Percentiles rank a stretch among this genome's conserved stretches.
phyloP scores from a whole-genome alignment of 2,329 filamentous ascomycete genomes.

The Pseudocercospora pini-densiflorae region DNA sequence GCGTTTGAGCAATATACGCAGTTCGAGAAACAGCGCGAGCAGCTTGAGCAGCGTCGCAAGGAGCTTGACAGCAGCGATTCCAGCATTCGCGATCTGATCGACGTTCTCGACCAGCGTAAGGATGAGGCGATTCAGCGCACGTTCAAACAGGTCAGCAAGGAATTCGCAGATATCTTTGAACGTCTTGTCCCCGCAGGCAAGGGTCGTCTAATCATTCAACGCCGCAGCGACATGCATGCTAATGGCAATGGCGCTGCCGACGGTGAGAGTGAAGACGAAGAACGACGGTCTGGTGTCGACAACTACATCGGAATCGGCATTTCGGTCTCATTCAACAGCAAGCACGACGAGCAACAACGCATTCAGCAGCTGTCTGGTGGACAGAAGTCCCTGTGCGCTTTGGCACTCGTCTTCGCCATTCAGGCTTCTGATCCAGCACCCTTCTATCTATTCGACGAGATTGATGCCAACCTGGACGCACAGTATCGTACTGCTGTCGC shows the following conservation, averaged over 20 bases:
- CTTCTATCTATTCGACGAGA: constrained; percentile 99
- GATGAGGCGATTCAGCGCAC: constrained; percentile 98
- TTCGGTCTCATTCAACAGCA: constrained; percentile 97
- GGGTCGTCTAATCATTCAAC: constrained; percentile 89
- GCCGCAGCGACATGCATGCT: constrained; percentile 76
- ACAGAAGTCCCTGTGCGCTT: constrained; percentile 91
- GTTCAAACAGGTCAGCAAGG: constrained; percentile 95
- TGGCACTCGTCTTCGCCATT: constrained; percentile 99
- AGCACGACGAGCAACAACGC: constrained; percentile 96
- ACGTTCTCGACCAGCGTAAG: constrained; percentile 90
- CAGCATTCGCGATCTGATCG: constrained; percentile 90
- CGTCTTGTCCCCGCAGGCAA: constrained; percentile 93
- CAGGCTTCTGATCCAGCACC: constrained; percentile 96
- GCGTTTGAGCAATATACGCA: constrained; percentile 99
- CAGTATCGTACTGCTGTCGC: constrained; percentile 98
- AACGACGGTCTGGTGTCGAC: constrained; percentile 65
- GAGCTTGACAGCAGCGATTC: constrained; percentile 85
- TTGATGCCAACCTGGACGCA: constrained; percentile 96
- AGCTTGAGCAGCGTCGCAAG: constrained; percentile 78
- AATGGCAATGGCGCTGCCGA: constrained; percentile 55
- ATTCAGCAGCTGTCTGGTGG: constrained; percentile 97
- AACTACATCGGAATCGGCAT: constrained; percentile 97
- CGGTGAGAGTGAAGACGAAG: constrained; percentile 62
- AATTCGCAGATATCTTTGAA: constrained; percentile 92
- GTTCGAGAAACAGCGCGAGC: constrained; percentile 91